Conservation (phyloP, 228 moss, liverwort and hornwort species). For the Sphagnum fallax region DNA sequence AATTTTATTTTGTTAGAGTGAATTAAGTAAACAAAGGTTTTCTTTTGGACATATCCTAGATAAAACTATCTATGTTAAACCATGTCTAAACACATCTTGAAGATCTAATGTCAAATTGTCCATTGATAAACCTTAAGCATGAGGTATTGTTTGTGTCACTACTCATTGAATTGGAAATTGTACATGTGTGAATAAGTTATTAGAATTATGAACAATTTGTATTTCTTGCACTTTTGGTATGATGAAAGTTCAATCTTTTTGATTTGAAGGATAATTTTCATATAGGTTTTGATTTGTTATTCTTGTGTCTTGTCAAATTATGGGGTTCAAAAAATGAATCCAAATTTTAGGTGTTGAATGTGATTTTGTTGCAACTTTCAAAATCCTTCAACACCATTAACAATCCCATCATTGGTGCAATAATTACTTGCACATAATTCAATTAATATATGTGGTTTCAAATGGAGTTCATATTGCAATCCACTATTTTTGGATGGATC, state of each 20-base stretch:
- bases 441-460: not conserved
- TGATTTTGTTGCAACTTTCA: not conserved
- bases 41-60: not conserved
- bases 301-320: not conserved
- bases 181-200: not conserved
- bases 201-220: not conserved
- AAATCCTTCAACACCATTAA: not conserved
- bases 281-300: not conserved
- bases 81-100: not conserved
- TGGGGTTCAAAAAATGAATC: not conserved
- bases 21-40: not conserved
- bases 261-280: not conserved
- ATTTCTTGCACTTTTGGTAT: not conserved
- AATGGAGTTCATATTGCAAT: not conserved
- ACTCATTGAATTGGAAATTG: not conserved
- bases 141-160: slow-evolving; percentile 6
- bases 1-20: not conserved
- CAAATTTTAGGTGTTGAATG: not conserved
- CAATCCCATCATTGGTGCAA: not conserved
- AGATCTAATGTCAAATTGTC: slow-evolving; percentile 7
- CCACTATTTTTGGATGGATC: not conserved
- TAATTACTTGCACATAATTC: not conserved
- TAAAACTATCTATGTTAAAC: not conserved
- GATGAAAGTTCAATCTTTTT: not conserved
- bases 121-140: slow-evolving; percentile 4